phyloP scores from a whole-genome alignment of 257 asterid species.

The Plectranthus barbatus region DNA sequence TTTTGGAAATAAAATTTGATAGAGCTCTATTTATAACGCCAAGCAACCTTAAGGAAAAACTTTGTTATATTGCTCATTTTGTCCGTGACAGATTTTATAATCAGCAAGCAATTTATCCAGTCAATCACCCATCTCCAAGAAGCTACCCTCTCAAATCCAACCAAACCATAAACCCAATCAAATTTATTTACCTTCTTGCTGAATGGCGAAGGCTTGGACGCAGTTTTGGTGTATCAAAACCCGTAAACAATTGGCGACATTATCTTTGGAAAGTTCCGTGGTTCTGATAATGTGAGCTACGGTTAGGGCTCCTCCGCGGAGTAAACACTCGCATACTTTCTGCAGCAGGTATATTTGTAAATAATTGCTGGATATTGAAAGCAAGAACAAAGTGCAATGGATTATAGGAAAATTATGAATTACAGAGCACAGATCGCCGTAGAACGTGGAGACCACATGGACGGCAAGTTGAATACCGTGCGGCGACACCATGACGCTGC shows the following conservation, averaged over 20 bases:
- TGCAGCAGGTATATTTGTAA: constrained; percentile 18
- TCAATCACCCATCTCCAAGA: neutral
- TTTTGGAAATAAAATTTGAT: neutral
- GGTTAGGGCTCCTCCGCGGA: constrained; percentile 58
- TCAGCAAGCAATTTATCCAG: neutral
- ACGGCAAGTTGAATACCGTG: constrained; percentile 64
- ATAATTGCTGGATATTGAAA: neutral
- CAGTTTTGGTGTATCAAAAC: constrained; percentile 85
- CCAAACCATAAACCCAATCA: neutral
- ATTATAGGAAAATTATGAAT: neutral
- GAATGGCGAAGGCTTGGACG: constrained; percentile 60
- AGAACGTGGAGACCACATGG: constrained; percentile 46
- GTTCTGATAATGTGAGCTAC: constrained; percentile 37
- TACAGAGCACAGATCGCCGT: constrained; percentile 68
- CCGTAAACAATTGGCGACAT: constrained; percentile 56
- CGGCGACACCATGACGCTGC: constrained; percentile 46
- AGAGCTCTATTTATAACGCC: neutral
- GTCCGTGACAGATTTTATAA: neutral
- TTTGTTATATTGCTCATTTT: neutral
- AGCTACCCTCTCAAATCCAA: neutral
- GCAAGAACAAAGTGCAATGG: neutral
- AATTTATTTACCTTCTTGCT: constrained; percentile 39
- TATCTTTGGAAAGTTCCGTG: constrained; percentile 55
- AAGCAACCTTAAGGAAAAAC: neutral
- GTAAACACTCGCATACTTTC: constrained; percentile 82